A percentile compares a stretch with the other conserved stretches of the same genome.
Conservation (phyloP, 169 alveolate genomes). For the Besnoitia besnoiti region DNA sequence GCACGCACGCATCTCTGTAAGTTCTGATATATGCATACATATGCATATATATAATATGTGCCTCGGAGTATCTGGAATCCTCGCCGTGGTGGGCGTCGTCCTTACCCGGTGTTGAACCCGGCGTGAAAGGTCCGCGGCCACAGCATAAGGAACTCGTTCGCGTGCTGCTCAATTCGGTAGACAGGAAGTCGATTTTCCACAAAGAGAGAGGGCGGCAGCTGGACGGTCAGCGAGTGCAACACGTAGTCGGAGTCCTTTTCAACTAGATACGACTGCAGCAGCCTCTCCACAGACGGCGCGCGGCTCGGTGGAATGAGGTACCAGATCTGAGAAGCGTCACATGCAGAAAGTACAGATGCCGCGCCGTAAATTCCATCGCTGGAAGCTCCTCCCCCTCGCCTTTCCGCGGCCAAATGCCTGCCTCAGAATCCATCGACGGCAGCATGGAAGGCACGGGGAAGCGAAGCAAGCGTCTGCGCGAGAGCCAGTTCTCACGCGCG, state of each 20-base stretch:
- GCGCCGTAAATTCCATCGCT: no score
- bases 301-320: slow-evolving; percentile 88
- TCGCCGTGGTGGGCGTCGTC: background rate
- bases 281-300: slow-evolving; percentile 85
- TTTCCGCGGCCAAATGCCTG: no score
- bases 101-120: slow-evolving; percentile 91
- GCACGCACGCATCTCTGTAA: no score
- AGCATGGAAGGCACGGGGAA: no score
- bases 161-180: slow-evolving; percentile 84
- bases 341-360: no score
- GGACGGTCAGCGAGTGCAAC: slow-evolving; percentile 81
- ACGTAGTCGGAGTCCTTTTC: slow-evolving; percentile 78
- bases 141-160: slow-evolving; percentile 90
- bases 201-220: slow-evolving; percentile 88
- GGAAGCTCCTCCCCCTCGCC: no score
- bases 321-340: slow-evolving; percentile 81
- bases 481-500: no score
- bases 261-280: slow-evolving; percentile 73
- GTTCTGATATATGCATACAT: no score
- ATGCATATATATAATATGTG: no score
- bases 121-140: slow-evolving; percentile 93
- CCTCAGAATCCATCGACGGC: no score
- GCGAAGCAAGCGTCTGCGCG: no score
- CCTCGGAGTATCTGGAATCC: no score
- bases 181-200: slow-evolving; percentile 84